phyloP scores from a whole-genome alignment of 2,329 filamentous ascomycete genomes.

The Aureobasidium subglaciale region DNA sequence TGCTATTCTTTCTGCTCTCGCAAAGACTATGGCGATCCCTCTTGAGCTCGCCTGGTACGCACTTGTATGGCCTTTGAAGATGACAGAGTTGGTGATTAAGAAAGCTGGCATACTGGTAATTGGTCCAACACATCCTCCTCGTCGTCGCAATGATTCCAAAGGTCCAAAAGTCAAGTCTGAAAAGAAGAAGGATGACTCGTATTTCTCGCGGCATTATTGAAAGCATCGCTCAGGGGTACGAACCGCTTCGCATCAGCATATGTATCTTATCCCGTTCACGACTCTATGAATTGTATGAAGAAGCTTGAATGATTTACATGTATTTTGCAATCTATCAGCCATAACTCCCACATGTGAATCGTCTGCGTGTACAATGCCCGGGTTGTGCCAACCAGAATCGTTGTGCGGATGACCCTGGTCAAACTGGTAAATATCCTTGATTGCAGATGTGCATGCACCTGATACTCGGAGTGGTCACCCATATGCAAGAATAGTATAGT shows the following conservation, averaged over 20 bases:
- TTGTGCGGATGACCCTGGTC: background rate
- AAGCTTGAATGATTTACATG: background rate
- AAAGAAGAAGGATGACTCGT: conserved; percentile 11
- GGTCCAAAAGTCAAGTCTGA: background rate
- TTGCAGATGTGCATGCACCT: too few relatives aligned
- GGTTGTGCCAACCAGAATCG: too few relatives aligned
- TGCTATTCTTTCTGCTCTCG: conserved; percentile 18
- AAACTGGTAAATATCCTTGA: too few relatives aligned
- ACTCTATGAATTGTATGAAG: background rate
- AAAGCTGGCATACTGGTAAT: conserved; percentile 7
- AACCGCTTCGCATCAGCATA: background rate
- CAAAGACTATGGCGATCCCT: conserved; percentile 1
- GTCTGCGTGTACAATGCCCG: too few relatives aligned
- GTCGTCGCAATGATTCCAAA: background rate
- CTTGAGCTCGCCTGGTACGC: conserved; percentile 1
- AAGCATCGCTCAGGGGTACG: background rate
- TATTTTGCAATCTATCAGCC: too few relatives aligned
- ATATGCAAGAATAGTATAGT: too few relatives aligned
- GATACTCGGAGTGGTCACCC: too few relatives aligned
- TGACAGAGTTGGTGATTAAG: conserved; percentile 6
- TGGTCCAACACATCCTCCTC: conserved; percentile 1
- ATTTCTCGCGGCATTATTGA: conserved; percentile 10
- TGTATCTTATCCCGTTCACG: background rate
- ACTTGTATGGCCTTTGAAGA: conserved; percentile 11
- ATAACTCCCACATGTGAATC: too few relatives aligned